Conservation (phyloP, 345 rosid genomes). For the Eucalyptus cloeziana region DNA sequence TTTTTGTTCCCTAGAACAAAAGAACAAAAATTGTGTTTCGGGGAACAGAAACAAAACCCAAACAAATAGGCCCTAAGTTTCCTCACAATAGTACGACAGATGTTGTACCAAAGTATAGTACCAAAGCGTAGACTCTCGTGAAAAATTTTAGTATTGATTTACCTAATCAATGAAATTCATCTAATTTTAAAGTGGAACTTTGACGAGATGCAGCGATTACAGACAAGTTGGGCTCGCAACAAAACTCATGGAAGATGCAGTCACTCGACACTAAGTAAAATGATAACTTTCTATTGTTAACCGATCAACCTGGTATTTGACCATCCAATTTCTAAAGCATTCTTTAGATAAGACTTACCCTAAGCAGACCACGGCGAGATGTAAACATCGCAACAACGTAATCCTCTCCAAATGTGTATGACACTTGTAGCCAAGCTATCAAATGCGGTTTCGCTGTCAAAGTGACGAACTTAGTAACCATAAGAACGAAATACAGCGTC, state of each 20-base stretch:
- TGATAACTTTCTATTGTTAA: background rate
- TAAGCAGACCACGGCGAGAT: background rate
- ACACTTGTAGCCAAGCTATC: background rate
- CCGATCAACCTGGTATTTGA: background rate
- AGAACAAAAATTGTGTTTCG: too few relatives aligned
- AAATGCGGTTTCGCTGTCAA: too few relatives aligned
- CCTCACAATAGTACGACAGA: background rate
- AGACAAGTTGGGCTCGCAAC: background rate
- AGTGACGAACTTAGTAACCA: background rate
- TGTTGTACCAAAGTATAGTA: background rate
- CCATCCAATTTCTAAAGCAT: background rate
- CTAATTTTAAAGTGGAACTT: background rate
- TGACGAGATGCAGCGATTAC: background rate
- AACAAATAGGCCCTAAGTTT: too few relatives aligned
- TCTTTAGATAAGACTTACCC: background rate
- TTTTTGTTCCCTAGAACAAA: too few relatives aligned
- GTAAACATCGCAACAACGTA: background rate
- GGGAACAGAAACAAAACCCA: too few relatives aligned
- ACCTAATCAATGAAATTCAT: background rate
- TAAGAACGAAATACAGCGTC: background rate
- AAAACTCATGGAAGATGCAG: background rate
- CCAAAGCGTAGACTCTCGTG: background rate
- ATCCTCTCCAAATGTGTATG: background rate
- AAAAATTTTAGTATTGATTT: background rate
- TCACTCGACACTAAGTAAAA: background rate